Base-by-base conservation (phyloP, 2,329 filamentous ascomycete species). In the Rugonectria rugulosa region DNA sequence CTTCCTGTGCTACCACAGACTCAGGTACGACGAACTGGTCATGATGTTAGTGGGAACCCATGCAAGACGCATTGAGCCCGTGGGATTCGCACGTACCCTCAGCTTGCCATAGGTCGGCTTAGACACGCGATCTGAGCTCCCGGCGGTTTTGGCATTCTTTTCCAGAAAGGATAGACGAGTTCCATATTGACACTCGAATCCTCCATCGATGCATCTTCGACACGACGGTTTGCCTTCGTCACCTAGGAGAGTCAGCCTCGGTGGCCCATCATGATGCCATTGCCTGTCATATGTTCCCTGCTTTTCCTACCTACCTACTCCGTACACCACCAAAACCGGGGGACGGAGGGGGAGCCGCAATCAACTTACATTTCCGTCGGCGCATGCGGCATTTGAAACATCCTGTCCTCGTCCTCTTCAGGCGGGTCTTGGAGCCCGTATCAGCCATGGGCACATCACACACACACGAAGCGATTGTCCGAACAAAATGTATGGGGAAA, bases 181-280 rank as follows among this genome's bases (percentile, higher is more conserved):
- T 10, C 77, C 77, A 61, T 82, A 83, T 29, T 75, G 73, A 64
- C 81, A 83, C 36, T 78, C 72, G 24, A 80, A 75, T 8, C 74
- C 74, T 27, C 79, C 77, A 1, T 73, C 70, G 14, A 74, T 64
- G 54, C 81, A 83, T 58, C 80, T 78, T 37, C 73, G 75, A 37
- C 81, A 84, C 3, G 67, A 66, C 4, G 81, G 81, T 59, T 80
- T 82, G 12, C 68, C 68, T 67, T 83, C 81, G 54, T 83, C 80
- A 56, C 81, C 79, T 82, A 52, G 17, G 20, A 38, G 2, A 19
- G 10, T 12, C 15, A 27, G 19, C 19, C 15, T 44, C 53, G 53
- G 57, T 53, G 44, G 49, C 57, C 20, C 19, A 17, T 49, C 24
- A 48, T 54, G 17, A 36, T 19, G 14, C 15, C 44, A 44, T 37